Evolutionary conservation across 257 asterid species (phyloP).

Genomic region (Solanum chilense): DNA sequence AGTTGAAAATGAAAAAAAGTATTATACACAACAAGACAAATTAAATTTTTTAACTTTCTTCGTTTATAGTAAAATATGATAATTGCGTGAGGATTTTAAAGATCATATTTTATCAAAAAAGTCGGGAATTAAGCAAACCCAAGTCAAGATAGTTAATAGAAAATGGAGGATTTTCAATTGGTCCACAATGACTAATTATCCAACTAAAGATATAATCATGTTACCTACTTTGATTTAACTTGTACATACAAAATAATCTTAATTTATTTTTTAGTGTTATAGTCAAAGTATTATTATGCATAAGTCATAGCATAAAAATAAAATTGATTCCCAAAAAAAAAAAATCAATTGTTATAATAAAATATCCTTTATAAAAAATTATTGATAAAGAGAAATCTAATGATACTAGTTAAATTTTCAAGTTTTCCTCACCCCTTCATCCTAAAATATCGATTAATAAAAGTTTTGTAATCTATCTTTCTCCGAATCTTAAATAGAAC

Average conservation of each 20-base stretch:
- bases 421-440: too few relatives aligned
- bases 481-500: background rate
- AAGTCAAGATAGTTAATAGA: background rate
- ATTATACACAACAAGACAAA: rapidly evolving
- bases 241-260: background rate
- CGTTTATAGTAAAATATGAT: background rate
- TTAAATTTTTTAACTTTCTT: background rate
- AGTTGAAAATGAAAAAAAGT: too few relatives aligned
- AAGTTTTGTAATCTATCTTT: background rate
- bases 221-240: background rate
- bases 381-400: background rate
- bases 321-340: background rate
- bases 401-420: background rate
- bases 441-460: background rate
- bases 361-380: background rate
- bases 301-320: background rate
- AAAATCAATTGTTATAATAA: background rate
- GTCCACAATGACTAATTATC: background rate
- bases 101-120: background rate
- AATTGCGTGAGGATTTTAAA: background rate
- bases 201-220: background rate
- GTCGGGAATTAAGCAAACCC: background rate
- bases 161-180: background rate
- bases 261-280: too few relatives aligned
- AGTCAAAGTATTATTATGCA: background rate